Base-by-base conservation (phyloP, 306 rosid genomes). In the Abrus pulchellus region DNA sequence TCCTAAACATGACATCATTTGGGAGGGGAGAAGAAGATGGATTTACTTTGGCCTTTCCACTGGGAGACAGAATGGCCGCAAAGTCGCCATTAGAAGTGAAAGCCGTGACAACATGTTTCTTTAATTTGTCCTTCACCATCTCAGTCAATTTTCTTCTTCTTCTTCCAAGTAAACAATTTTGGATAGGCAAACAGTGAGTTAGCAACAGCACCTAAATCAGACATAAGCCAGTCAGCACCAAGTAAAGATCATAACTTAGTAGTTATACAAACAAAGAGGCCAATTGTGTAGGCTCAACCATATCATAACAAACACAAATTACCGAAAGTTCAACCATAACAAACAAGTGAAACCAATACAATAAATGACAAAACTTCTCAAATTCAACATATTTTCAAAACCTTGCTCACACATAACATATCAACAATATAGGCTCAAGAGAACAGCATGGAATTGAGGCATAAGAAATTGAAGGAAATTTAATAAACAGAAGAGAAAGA, bases 31-130 rank as follows among this genome's bases (percentile, higher is more conserved):
- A 52, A 48, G 20, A 60, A 29, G 36, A 12, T 32, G 55, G 74
- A 11, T 63, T 82, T 74, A 85, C 89, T 56, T 82, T 85, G 79
- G 68, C 82, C 0, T 54, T 38, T 9, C 82, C 82, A 43, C 74
- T 49, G 45, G 62, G n/a, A 61, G 86, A 82, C 55, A 85, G 27
- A 86, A 86, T 61, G 5, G 86, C 86, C 2, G 79, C 56, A 36
- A 36, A 74, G 45, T 83, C 85, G 1, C 88, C 88, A 34, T 66
- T 66, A n/a, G 82, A 72, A 60, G 88, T 83, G 81, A 86, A 88
- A 14, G 88, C 88, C 0, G 86, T 75, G 13, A 85, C 71, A 77
- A 27, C 73, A 73, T 50, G 63, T 72, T 87, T 84, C 79, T 86
- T 83, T 72, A 73, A 29, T 30, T 79, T 55, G 12, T 59, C 76